Evolutionary conservation across 2,329 filamentous ascomycete genomes (phyloP).

Genomic region (Rhytidhysteron rufulum): DNA sequence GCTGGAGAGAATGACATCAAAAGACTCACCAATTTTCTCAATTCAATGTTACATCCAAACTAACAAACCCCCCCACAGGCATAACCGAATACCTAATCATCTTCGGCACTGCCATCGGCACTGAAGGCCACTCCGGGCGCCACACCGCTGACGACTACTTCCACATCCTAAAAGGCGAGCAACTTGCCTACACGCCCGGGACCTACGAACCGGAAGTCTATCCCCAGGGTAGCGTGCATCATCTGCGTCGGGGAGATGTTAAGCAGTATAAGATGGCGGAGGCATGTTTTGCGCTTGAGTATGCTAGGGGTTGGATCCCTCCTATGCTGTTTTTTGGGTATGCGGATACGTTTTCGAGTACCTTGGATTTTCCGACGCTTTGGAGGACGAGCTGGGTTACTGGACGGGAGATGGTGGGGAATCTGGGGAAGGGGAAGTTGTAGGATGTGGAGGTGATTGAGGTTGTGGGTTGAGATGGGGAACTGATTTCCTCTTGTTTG

Average conservation of each 20-base stretch:
- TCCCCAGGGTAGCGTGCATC: constrained; percentile 65
- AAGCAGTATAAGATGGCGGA: constrained; percentile 83
- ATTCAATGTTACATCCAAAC: not conserved
- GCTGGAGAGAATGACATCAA: not conserved
- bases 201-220: constrained; percentile 67
- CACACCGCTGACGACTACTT: constrained; percentile 96
- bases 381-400: constrained; percentile 76
- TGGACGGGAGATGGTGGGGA: constrained; percentile 69
- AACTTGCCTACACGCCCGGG: constrained; percentile 67
- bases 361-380: constrained; percentile 78
- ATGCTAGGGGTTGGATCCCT: constrained; percentile 85
- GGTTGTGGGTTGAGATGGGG: not conserved
- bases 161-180: constrained; percentile 76
- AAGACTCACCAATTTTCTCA: not conserved
- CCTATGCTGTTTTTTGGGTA: constrained; percentile 90
- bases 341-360: constrained; percentile 75
- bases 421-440: constrained; percentile 68
- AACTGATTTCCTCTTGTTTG: too few relatives aligned
- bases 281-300: constrained; percentile 76
- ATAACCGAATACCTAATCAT: constrained; percentile 89
- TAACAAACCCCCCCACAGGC: constrained; percentile 48
- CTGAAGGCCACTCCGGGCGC: constrained; percentile 81
- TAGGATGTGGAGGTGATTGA: constrained; percentile 33
- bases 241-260: constrained; percentile 65
- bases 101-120: constrained; percentile 79